Evolutionary conservation across 2,329 filamentous ascomycete genomes (phyloP), one percentile per base, ranked within the genome.

Genomic region (Xylariales sp.): DNA sequence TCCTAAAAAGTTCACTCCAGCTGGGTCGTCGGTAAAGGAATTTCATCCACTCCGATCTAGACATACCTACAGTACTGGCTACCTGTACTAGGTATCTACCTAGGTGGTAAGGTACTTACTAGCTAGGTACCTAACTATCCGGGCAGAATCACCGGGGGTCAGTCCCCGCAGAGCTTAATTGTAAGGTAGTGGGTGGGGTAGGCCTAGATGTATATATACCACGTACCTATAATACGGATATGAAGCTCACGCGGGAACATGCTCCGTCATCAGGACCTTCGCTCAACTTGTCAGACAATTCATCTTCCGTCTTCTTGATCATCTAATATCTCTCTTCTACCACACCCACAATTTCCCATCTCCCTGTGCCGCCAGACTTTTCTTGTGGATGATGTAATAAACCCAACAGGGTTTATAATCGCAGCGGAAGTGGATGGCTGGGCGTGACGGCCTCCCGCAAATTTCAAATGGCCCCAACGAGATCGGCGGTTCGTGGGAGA

Each of bases 1-100:
- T 52, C 14, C 64, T 62, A 69, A 68, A 75, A 75, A 74, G 73
- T 72, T 72, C 69, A 69, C 73, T 70, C 65, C 57, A 62, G 56
- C 63, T 59, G 32, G 46, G 58, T 60, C 56, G 54, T 75, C 75
- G 73, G 74, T 57, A 52, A 66, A 65, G 74, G 74, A 75, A 76
- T 74, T 76, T 75, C 65, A 68, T 62, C 68, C 71, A 62, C 68
- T 73, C 75, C 75, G 75, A 71, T 55, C n/a, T 14, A 5, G 18
- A n/a, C 30, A 28, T 59, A 3, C 1, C 36, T 39, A 10, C 36
- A 39, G 36, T 39, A 10, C 23, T 23, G 23, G 23, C 23, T 12
- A 14, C 9, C 39, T 41, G 39, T 14, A 23, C 23, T 23, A 23
- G 23, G 23, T 23, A 23, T 23, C 23, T 23, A 23, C 23, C 23